Conservation (phyloP, 2,329 filamentous ascomycete species). For the Pezicula radicicola region DNA sequence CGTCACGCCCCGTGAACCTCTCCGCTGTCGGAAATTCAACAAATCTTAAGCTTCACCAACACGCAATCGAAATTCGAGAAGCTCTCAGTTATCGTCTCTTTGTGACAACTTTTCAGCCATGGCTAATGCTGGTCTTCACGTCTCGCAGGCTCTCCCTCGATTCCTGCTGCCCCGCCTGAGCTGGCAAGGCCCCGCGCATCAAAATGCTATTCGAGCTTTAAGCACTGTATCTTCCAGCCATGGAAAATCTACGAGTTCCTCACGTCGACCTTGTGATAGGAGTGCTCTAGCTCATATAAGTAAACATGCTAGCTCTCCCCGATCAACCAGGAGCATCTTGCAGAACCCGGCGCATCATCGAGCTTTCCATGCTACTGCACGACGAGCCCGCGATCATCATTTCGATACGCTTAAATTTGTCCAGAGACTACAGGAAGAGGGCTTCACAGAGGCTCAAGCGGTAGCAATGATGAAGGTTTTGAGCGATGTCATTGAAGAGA, state of each 20-base stretch:
- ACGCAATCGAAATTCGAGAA: too few species aligned
- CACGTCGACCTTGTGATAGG: background rate
- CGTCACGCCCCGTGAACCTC: too few species aligned
- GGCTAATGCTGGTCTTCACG: slow-evolving; percentile 19
- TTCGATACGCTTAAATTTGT: slow-evolving; percentile 99
- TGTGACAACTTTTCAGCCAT: slow-evolving; percentile 11
- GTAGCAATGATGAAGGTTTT: slow-evolving; percentile 98
- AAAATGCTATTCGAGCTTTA: slow-evolving; percentile 18
- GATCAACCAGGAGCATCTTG: slow-evolving; percentile 13
- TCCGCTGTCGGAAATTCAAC: too few species aligned
- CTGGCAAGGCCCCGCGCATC: slow-evolving; percentile 23
- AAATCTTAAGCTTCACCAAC: too few species aligned
- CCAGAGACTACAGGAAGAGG: slow-evolving; percentile 82
- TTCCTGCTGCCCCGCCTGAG: slow-evolving; percentile 30
- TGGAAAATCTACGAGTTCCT: slow-evolving; percentile 5
- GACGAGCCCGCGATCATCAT: slow-evolving; percentile 74
- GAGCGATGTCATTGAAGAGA: slow-evolving; percentile 96
- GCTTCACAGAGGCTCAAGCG: slow-evolving; percentile 92
- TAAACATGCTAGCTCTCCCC: slow-evolving; percentile 3
- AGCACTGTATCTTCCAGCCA: slow-evolving; percentile 13
- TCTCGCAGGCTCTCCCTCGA: slow-evolving; percentile 21
- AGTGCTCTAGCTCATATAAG: background rate
- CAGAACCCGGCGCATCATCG: slow-evolving; percentile 22
- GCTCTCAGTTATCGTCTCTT: background rate
- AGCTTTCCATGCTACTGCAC: slow-evolving; percentile 66